A percentile compares a stretch with the other conserved stretches of the same genome.
phyloP scores from a whole-genome alignment of 2,329 filamentous ascomycete species.

The Colletotrichum sp. region DNA sequence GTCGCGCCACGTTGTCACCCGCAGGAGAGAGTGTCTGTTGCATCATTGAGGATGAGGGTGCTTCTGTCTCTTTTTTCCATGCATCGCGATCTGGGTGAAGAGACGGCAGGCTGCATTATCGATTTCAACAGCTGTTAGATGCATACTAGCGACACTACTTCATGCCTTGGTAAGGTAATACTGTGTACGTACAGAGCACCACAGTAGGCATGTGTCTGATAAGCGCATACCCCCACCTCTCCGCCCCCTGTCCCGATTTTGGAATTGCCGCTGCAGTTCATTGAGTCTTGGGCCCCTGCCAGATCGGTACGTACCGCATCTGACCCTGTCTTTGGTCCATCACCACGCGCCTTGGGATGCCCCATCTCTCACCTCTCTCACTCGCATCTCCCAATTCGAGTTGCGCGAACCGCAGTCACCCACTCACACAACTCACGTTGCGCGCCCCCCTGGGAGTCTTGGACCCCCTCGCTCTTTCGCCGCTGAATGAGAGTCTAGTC shows the following conservation, averaged over 20 bases:
- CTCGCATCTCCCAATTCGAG: not conserved
- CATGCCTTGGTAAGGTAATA: not conserved
- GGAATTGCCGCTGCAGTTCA: conserved; percentile 3
- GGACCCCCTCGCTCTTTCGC: not conserved
- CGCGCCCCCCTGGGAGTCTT: not conserved
- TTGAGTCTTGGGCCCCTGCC: not conserved
- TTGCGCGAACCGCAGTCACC: not conserved
- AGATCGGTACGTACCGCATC: not conserved
- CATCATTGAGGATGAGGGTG: not conserved
- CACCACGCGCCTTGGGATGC: not conserved
- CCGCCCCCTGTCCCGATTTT: not conserved
- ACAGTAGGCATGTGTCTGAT: not conserved
- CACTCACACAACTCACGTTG: not conserved
- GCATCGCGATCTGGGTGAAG: not conserved
- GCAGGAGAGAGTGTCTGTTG: not conserved
- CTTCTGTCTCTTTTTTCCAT: not conserved
- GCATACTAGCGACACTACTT: not conserved
- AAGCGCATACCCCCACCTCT: not conserved
- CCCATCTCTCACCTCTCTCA: not conserved
- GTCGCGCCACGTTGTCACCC: not conserved
- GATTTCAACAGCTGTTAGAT: not conserved
- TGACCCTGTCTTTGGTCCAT: not conserved
- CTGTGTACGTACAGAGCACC: not conserved
- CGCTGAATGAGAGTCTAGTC: not conserved
- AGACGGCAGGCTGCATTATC: not conserved